A percentile compares a stretch with the other conserved stretches of the same genome.
phyloP scores from a whole-genome alignment of 768 basidiomycete genomes.

The Suillus hirtellus region DNA sequence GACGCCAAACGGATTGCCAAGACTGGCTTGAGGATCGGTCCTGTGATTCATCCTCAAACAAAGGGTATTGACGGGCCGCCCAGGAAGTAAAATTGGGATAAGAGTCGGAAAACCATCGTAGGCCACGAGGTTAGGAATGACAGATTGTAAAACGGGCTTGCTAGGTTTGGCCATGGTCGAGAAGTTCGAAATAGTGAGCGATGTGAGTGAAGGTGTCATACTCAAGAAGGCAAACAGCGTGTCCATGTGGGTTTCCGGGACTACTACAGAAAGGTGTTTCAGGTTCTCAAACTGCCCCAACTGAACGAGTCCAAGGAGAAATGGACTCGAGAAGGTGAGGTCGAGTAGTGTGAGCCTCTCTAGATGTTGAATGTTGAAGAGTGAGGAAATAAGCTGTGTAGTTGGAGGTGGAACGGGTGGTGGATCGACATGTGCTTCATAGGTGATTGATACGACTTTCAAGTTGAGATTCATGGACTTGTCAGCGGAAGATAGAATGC shows the following conservation, averaged over 20 bases:
- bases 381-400: neutral
- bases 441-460: neutral
- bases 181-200: constrained; percentile 2
- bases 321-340: neutral
- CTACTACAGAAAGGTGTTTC: neutral
- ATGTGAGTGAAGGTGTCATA: neutral
- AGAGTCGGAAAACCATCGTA: constrained; percentile 3
- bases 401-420: neutral
- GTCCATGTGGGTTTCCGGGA: neutral
- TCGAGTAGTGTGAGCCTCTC: neutral
- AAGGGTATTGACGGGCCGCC: neutral
- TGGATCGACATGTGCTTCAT: neutral
- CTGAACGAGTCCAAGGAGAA: neutral
- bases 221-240: neutral
- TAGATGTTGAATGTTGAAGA: neutral
- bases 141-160: neutral
- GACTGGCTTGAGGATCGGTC: neutral
- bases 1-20: constrained; percentile 1
- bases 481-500: neutral
- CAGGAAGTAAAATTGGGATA: neutral
- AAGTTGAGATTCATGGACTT: neutral
- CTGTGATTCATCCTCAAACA: constrained; percentile 7
- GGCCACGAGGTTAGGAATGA: neutral
- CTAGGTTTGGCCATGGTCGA: neutral
- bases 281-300: neutral